Base-by-base conservation (phyloP, 1,284 basidiomycete species). In the Apiotrichum siamense region DNA sequence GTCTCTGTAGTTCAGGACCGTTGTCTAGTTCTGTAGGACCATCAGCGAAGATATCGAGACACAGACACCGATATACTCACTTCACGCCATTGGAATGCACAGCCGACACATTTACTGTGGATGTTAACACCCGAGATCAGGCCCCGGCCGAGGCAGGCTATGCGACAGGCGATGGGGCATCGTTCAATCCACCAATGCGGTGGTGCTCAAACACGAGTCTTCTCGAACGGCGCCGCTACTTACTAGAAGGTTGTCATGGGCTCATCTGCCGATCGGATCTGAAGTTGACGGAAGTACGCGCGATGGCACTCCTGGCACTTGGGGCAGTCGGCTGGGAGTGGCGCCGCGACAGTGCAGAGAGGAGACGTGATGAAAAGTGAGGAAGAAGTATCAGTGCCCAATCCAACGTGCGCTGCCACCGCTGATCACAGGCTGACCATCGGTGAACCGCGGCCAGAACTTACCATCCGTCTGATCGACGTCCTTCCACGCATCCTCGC, bases 191-290 rank as follows among this genome's bases (percentile, higher is more conserved):
- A n/a, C n/a, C n/a, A n/a, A n/a, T n/a, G n/a, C n/a, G n/a, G n/a
- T n/a, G n/a, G n/a, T n/a, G n/a, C n/a, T n/a, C n/a, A n/a, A n/a
- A n/a, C n/a, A n/a, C n/a, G n/a, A n/a, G n/a, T n/a, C n/a, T n/a
- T n/a, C n/a, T n/a, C n/a, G n/a, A n/a, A n/a, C n/a, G n/a, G n/a
- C n/a, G n/a, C n/a, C n/a, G n/a, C 21, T 27, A 62, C 71, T 61
- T 53, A 82, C 88, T 75, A 79, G 88, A 92, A 96, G 1, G 88
- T 96, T 9, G 92, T 96, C 87, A 92, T 93, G 7, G 92, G 92
- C 68, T 96, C 92, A 71, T 96, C 92, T 0, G 94, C 94, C 63
- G 89, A 93, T 31, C 94, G 78, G 60, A 97, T 98, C 73, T 98
- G 94, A 18, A 97, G 77, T 76, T 97, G 92, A 73, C 93, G 90